phyloP scores from a whole-genome alignment of 2,329 filamentous ascomycete species.

The Talaromyces pinophilus region DNA sequence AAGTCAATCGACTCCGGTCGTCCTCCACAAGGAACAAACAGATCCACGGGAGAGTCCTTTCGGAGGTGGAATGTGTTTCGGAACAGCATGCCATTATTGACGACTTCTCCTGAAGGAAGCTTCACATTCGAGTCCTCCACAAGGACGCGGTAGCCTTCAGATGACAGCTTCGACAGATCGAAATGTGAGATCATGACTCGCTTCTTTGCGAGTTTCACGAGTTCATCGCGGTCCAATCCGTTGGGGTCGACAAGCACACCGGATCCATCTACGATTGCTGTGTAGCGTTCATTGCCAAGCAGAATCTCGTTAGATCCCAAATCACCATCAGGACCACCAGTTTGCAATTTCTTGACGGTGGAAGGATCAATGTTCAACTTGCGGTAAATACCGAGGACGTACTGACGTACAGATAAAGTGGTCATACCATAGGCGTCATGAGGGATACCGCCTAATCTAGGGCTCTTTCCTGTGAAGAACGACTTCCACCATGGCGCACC shows the following conservation, averaged over 20 bases:
- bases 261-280: conserved; percentile 90
- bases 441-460: conserved; percentile 91
- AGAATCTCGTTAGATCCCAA: conserved; percentile 97
- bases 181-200: conserved; percentile 90
- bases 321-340: conserved; percentile 93
- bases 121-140: conserved; percentile 87
- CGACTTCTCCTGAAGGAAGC: conserved; percentile 81
- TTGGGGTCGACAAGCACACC: conserved; percentile 93
- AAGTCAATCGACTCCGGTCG: conserved; percentile 96
- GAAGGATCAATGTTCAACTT: conserved; percentile 88
- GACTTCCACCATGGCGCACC: conserved; percentile 99
- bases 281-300: conserved; percentile 93
- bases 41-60: conserved; percentile 72
- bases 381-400: conserved; percentile 93
- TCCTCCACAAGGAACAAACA: conserved; percentile 94
- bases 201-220: conserved; percentile 78
- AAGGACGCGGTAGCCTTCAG: conserved; percentile 84
- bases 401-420: conserved; percentile 92
- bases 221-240: conserved; percentile 80
- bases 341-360: conserved; percentile 90
- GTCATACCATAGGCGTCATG: conserved; percentile 98
- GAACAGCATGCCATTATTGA: conserved; percentile 92
- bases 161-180: conserved; percentile 79
- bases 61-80: conserved; percentile 96
- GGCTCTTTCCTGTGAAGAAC: conserved; percentile 99